Evolutionary conservation across 2,329 filamentous ascomycete genomes (phyloP).

Genomic region (Colletotrichum tabaci): DNA sequence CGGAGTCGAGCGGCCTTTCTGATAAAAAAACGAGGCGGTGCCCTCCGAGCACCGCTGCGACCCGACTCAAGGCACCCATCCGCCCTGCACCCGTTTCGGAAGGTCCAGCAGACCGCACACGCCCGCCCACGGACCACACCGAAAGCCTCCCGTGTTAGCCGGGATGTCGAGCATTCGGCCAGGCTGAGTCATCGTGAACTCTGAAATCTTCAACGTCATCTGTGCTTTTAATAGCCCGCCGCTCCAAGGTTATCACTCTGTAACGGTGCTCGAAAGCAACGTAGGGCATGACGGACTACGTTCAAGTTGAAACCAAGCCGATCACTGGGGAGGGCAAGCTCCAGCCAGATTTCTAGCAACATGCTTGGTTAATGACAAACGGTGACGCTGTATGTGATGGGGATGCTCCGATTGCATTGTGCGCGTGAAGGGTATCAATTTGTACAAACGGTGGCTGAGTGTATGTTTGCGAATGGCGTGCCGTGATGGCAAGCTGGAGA

Average conservation of each 20-base stretch:
- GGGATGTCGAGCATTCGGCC: neutral
- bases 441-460: neutral
- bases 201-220: conserved; percentile 26
- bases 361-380: neutral
- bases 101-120: conserved; percentile 23
- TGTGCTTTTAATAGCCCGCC: neutral
- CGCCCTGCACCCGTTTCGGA: conserved; percentile 29
- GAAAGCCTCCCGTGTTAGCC: conserved; percentile 25
- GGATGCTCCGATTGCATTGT: neutral
- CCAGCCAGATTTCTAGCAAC: too few relatives aligned
- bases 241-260: neutral
- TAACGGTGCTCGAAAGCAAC: neutral
- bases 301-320: neutral
- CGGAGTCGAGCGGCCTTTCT: conserved; percentile 26
- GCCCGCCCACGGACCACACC: conserved; percentile 3
- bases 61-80: conserved; percentile 4
- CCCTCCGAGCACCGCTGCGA: conserved; percentile 27
- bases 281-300: neutral
- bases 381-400: neutral
- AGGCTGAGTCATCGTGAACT: conserved; percentile 27
- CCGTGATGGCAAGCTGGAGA: neutral
- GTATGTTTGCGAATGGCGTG: neutral
- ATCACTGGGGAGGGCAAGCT: neutral
- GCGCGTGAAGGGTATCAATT: conserved; percentile 15
- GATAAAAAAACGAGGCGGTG: conserved; percentile 28